Percentiles rank a stretch among this genome's conserved stretches.
phyloP scores from a whole-genome alignment of 2,329 filamentous ascomycete genomes.

The Ceratocystis huliohia region DNA sequence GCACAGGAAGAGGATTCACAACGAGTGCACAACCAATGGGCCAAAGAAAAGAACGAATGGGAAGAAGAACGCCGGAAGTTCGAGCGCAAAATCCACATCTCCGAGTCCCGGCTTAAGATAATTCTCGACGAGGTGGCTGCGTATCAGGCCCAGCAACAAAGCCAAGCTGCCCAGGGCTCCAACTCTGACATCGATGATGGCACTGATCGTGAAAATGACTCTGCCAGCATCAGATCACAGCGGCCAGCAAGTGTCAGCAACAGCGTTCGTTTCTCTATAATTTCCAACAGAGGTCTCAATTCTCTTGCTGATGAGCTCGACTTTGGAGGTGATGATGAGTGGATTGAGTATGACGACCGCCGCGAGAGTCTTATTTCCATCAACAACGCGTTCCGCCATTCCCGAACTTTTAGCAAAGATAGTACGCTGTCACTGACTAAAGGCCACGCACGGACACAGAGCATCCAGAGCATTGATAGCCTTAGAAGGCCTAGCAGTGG shows the following conservation, averaged over 20 bases:
- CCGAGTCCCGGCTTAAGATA: slow-evolving; percentile 70
- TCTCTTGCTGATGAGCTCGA: slow-evolving; percentile 86
- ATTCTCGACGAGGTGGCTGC: slow-evolving; percentile 77
- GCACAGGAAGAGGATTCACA: slow-evolving; percentile 73
- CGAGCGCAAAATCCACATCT: slow-evolving; percentile 79
- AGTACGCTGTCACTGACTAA: slow-evolving; percentile 35
- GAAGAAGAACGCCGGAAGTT: slow-evolving; percentile 68
- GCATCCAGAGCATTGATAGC: slow-evolving; percentile 40
- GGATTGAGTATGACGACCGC: slow-evolving; percentile 59
- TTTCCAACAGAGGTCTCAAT: slow-evolving; percentile 49
- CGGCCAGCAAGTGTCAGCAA: slow-evolving; percentile 58
- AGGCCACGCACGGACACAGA: slow-evolving; percentile 43
- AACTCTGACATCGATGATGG: slow-evolving; percentile 47
- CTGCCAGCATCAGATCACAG: slow-evolving; percentile 47
- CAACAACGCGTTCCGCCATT: slow-evolving; percentile 34
- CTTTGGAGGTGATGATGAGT: slow-evolving; percentile 64
- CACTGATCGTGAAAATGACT: slow-evolving; percentile 51
- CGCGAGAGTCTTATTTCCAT: slow-evolving; percentile 44
- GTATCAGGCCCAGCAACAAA: slow-evolving; percentile 45
- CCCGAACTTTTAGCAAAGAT: slow-evolving; percentile 45
- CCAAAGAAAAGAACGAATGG: slow-evolving; percentile 73
- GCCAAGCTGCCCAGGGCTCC: slow-evolving; percentile 27
- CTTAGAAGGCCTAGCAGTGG: slow-evolving; percentile 36
- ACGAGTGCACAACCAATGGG: slow-evolving; percentile 67
- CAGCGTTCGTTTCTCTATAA: slow-evolving; percentile 60